These are phyloP conservation scores for Odonthalia washingtoniensis DNA, from an alignment of 31 red algal species.

Conservation along the genomic window DNA sequence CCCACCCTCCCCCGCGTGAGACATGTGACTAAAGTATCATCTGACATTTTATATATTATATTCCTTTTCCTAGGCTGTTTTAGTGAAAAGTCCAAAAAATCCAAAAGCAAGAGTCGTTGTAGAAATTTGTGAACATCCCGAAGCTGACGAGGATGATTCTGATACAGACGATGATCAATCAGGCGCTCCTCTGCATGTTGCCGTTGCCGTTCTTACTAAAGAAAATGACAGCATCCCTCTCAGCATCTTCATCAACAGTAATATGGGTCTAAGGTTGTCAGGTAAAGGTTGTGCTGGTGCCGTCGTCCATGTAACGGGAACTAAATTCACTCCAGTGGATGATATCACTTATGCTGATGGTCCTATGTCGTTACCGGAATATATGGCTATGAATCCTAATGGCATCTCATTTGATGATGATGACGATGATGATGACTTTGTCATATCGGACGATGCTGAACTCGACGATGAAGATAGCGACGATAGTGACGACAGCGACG, in stretches of 20 bases:
- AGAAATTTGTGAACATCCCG: slow-evolving; percentile 49
- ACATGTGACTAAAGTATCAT: background rate
- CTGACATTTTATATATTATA: background rate
- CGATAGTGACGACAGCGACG: slow-evolving; percentile 1
- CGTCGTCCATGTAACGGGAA: slow-evolving; percentile 65
- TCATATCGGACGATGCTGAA: slow-evolving; percentile 6
- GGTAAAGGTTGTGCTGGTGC: slow-evolving; percentile 60
- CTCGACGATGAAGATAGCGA: slow-evolving; percentile 15
- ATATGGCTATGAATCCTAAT: slow-evolving; percentile 28
- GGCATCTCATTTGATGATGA: slow-evolving; percentile 4
- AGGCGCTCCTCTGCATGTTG: slow-evolving; percentile 30
- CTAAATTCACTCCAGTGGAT: slow-evolving; percentile 14
- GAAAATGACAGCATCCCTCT: slow-evolving; percentile 51
- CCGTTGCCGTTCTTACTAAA: slow-evolving; percentile 53
- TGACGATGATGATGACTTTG: slow-evolving; percentile 26
- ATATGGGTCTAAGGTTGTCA: slow-evolving; percentile 64
- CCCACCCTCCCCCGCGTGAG: background rate
- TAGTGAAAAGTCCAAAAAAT: slow-evolving; percentile 36
- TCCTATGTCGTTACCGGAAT: background rate
- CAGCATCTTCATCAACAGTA: slow-evolving; percentile 52
- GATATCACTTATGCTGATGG: slow-evolving; percentile 25
- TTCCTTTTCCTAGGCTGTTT: slow-evolving; percentile 6
- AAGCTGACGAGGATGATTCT: slow-evolving; percentile 17
- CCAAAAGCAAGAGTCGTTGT: slow-evolving; percentile 51
- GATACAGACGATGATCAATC: slow-evolving; percentile 10